These are phyloP conservation scores for Viola odorata DNA, from an alignment of 345 rosid species.

Conservation along the genomic window DNA sequence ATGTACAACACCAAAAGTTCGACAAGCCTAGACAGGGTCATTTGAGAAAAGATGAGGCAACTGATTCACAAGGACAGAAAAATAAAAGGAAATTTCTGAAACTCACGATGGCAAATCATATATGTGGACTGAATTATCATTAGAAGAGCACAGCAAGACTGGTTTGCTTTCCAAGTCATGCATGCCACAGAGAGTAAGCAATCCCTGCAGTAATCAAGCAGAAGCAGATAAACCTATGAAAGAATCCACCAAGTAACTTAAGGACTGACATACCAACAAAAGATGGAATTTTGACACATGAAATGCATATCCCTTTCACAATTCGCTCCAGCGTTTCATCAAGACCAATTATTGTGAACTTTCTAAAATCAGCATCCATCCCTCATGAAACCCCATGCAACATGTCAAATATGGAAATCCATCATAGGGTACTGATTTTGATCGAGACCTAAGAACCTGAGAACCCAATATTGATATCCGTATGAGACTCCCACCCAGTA, in stretches of 20 bases:
- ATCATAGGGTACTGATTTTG: not conserved
- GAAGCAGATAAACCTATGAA: not conserved
- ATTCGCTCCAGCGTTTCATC: not conserved
- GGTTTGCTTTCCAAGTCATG: conserved; percentile 82
- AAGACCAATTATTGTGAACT: not conserved
- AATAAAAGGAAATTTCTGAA: not conserved
- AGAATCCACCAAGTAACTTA: not conserved
- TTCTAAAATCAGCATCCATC: not conserved
- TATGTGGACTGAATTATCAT: conserved; percentile 55
- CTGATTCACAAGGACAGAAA: not conserved
- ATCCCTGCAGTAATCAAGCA: conserved; percentile 46
- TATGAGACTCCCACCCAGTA: no score
- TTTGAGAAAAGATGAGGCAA: not conserved
- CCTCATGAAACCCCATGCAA: not conserved
- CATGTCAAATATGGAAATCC: no score
- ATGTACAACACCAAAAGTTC: not conserved
- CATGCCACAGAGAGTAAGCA: conserved; percentile 72
- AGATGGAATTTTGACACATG: no score
- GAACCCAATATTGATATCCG: not conserved
- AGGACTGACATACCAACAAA: no score
- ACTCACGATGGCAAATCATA: conserved; percentile 97
- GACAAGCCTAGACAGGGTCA: not conserved
- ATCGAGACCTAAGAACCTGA: not conserved
- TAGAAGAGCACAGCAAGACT: conserved; percentile 70
- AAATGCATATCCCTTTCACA: no score